These are phyloP conservation scores for Saccharomycopsis sp. DNA, from an alignment of 805 yeast genomes.

Conservation along the genomic window DNA sequence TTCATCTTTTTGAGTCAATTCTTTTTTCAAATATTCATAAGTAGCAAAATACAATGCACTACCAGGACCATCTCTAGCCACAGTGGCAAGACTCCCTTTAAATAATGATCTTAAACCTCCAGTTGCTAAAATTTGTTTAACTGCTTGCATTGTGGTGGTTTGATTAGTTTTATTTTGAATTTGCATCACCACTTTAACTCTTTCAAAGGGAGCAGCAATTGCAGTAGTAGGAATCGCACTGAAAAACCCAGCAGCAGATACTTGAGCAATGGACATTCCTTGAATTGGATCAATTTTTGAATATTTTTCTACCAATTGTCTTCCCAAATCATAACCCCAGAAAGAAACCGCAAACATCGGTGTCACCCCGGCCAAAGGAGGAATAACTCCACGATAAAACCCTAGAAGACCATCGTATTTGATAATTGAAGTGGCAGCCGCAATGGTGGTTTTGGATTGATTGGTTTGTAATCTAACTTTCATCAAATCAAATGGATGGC, in stretches of 20 bases:
- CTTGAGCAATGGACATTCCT: constrained; percentile 50
- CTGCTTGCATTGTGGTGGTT: constrained; percentile 41
- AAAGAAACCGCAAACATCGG: constrained; percentile 98
- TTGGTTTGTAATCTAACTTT: constrained; percentile 85
- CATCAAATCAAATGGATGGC: constrained; percentile 92
- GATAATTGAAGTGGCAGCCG: constrained; percentile 62
- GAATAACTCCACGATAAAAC: constrained; percentile 85
- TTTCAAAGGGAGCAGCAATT: constrained; percentile 96
- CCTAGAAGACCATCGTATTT: constrained; percentile 70
- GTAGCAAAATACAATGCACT: constrained; percentile 93
- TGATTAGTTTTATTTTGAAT: constrained; percentile 38
- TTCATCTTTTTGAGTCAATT: constrained; percentile 37
- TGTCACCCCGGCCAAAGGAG: constrained; percentile 93
- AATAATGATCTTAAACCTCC: constrained; percentile 83
- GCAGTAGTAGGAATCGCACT: constrained; percentile 92
- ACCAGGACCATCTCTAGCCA: constrained; percentile 97
- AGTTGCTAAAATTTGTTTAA: constrained; percentile 54
- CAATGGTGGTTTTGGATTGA: constrained; percentile 47
- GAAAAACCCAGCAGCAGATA: constrained; percentile 86
- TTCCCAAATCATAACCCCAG: constrained; percentile 97
- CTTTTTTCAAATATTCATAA: constrained; percentile 69
- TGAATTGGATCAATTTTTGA: constrained; percentile 21
- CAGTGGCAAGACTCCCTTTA: constrained; percentile 85
- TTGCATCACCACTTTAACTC: constrained; percentile 91
- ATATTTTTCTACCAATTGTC: constrained; percentile 48